Base-by-base conservation (phyloP, 306 rosid species). In the Pterocarpus santalinus region DNA sequence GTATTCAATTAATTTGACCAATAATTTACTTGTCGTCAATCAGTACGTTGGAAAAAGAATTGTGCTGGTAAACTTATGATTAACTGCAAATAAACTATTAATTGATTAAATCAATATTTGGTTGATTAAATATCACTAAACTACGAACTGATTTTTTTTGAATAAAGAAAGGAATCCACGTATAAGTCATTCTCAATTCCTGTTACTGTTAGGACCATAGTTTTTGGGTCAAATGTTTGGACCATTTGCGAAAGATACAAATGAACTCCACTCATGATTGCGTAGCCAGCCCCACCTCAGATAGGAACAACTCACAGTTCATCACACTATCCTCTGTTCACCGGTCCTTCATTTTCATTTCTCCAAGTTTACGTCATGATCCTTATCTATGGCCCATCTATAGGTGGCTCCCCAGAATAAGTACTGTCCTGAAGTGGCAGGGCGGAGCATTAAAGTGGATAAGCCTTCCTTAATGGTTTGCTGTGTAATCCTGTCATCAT, bases 181-280 rank as follows among this genome's bases (percentile, higher is more conserved):
- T 13, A 62, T 5, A 33, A 15, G 41, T 62, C 16, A 62, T 12
- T 62, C 67, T 62, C 41, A 12, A 62, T 12, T 38, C 41, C 10
- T 74, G 47, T 30, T 28, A 30, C 49, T 43, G 8, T 43, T 8
- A 14, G 77, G 65, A 72, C 76, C 65, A 3, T 38, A 58, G 9
- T 9, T 9, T 11, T 2, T 47, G 15, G 15, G 53, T 47, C 53
- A 47, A 47, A 47, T 47, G 53, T 47, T 47, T 9, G 68, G 68
- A 73, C 67, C 78, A 58, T 73, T 58, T 73, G 62, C 52, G 39
- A 56, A 73, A 41, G 51, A 36, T 8, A 39, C 68, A 58, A 73
- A 55, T 56, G 52, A 72, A 16, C 15, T 56, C 36, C 35, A 3
- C 65, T 55, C 35, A 33, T 51, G 46, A 52, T 71, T 71, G 60